phyloP scores from a whole-genome alignment of 805 yeast species.

The Tetrapisispora namnaoensis region DNA sequence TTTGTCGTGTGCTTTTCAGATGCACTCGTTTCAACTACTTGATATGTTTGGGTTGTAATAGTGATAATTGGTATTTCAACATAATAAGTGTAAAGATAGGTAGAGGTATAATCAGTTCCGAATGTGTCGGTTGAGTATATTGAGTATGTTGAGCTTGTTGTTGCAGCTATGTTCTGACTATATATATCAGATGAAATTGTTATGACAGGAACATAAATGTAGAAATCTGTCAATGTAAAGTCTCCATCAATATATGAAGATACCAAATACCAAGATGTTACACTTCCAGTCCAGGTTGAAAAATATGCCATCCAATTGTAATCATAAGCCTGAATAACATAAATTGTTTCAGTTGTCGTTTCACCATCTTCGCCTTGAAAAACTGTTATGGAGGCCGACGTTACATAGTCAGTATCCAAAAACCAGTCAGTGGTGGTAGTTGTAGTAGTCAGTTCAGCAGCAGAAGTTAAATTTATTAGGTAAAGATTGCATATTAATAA shows the following conservation, averaged over 20 bases:
- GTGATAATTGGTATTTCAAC: not conserved
- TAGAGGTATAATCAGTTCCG: not conserved
- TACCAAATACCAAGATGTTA: not conserved
- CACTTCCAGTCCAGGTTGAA: not conserved
- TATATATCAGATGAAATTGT: not conserved
- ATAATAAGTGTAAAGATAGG: not conserved
- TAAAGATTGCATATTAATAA: not conserved
- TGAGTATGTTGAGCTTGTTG: not conserved
- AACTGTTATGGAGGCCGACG: not conserved
- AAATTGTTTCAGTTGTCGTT: conserved; percentile 1
- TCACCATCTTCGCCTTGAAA: conserved; percentile 2
- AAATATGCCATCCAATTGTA: not conserved
- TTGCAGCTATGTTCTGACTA: not conserved
- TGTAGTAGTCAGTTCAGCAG: not conserved
- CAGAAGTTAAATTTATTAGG: not conserved
- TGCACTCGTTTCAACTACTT: not conserved
- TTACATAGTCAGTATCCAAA: not conserved
- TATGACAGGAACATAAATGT: not conserved
- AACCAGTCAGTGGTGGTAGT: not conserved
- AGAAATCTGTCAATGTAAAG: not conserved
- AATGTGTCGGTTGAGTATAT: not conserved
- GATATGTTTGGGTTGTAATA: not conserved
- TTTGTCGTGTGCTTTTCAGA: not conserved
- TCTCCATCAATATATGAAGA: not conserved
- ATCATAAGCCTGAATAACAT: not conserved